Conservation (phyloP, 2,329 filamentous ascomycete species). For the Fusarium aywerte region DNA sequence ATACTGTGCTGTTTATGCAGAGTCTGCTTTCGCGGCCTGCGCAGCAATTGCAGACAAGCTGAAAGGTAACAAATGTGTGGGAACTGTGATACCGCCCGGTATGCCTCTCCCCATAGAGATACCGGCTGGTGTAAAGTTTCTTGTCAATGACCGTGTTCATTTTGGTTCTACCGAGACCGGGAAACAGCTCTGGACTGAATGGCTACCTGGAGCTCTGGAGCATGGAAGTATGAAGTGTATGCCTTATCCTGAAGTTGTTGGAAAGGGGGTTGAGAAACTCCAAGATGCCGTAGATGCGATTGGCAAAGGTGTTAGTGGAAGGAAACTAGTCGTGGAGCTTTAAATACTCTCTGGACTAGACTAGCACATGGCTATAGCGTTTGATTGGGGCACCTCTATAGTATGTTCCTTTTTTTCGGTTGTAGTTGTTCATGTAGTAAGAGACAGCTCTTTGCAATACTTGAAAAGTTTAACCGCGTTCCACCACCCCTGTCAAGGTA, state of each 20-base stretch:
- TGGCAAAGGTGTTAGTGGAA: not conserved
- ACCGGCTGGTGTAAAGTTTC: not conserved
- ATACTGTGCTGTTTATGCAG: not conserved
- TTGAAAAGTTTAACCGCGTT: no score
- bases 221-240: not conserved
- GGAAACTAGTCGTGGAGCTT: not conserved
- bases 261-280: not conserved
- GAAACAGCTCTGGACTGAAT: not conserved
- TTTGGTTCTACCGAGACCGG: not conserved
- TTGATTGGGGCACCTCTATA: no score
- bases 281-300: not conserved
- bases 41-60: not conserved
- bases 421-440: no score
- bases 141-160: not conserved
- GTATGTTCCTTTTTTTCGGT: no score
- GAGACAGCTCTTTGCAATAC: no score
- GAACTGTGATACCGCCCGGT: not conserved
- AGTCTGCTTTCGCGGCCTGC: not conserved
- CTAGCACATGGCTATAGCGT: no score
- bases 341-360: not conserved
- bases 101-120: rapidly evolving
- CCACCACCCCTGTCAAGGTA: no score
- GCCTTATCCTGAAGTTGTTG: not conserved
- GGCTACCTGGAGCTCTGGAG: not conserved
- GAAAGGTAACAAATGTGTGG: not conserved